Evolutionary conservation across 2,329 filamentous ascomycete species (phyloP), one percentile per base, ranked within the genome.

Genomic region (Coleophoma eucalyptorum): DNA sequence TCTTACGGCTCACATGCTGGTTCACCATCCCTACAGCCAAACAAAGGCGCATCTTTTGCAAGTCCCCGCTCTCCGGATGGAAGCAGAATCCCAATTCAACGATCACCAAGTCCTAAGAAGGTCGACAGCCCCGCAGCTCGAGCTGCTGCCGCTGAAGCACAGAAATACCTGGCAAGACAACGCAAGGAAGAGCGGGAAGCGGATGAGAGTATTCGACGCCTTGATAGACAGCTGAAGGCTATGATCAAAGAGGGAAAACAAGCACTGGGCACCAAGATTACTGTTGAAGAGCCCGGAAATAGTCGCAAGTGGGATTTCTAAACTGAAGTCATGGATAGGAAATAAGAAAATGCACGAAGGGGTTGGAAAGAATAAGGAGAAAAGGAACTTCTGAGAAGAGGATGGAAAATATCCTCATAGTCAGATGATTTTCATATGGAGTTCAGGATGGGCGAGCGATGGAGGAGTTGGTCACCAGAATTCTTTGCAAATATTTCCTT

Each of bases 231-330:
- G 60, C 73, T 97, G 44, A 82, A 88, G 63, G 87, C 86, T 33
- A 90, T 99, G 87, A 95, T 99, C 49, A 79, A 85, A 2, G 87
- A 97, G 68, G 94, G 92, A 1, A 87, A 87, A 60, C 87, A 94
- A 67, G 94, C 94, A 2, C 71, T 99, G 16, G 92, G 86, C 2
- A 88, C 87, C 18, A 87, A 75, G 38, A 54, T 65, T 2, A 57
- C 59, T 40, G 57, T 64, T 26, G 60, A 62, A 43, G 59, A 60
- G 16, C 35, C 35, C 35, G 35, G 35, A 8, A 38, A 38, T 15
- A 38, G 35, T 38, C 35, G 35, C 13, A 38, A 38, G 16, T 38
- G 35, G 35, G 35, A 18, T 18, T 15, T 38, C 13, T 38, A 11
- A 26, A 5, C 26, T 26, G 26, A 26, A n/a, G n/a, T 6, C 10